Evolutionary conservation across 225 moss, liverwort and hornwort genomes (phyloP).

Genomic region (Physcomitrellopsis africana): DNA sequence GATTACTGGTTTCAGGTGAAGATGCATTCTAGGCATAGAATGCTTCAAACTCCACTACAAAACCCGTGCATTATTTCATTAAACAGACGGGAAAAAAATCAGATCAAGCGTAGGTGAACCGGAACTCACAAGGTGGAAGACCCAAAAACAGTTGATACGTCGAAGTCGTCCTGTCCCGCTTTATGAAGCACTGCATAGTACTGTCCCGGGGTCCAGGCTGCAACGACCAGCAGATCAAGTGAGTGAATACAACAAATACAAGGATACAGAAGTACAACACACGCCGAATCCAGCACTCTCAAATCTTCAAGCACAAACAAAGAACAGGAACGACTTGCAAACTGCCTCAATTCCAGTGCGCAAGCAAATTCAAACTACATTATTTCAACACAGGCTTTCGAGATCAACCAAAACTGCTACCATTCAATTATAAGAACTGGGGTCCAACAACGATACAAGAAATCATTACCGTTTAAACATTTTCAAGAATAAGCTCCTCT

Average conservation of each 20-base stretch:
- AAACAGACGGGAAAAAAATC: neutral
- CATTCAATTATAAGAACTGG: neutral
- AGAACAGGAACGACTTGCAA: neutral
- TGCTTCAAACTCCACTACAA: no score
- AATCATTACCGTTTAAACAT: no score
- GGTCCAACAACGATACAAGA: no score
- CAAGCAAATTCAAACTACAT: neutral
- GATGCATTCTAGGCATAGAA: no score
- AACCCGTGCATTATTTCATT: no score
- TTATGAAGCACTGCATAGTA: constrained; percentile 68
- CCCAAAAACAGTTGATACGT: constrained; percentile 71
- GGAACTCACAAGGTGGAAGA: constrained; percentile 63
- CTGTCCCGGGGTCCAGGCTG: constrained; percentile 74
- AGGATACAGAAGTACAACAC: neutral
- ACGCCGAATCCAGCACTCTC: neutral
- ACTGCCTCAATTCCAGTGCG: neutral
- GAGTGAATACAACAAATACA: neutral
- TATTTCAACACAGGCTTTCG: neutral
- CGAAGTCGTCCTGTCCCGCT: constrained; percentile 66
- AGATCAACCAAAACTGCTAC: neutral
- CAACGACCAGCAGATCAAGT: constrained; percentile 12
- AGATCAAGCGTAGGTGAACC: neutral
- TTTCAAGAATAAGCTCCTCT: no score
- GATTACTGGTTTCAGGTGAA: no score
- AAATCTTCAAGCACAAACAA: neutral